A percentile compares a stretch with the other conserved stretches of the same genome.
Evolutionary conservation across 1,284 basidiomycete species (phyloP).

Genomic region (Rhodofomes roseus): DNA sequence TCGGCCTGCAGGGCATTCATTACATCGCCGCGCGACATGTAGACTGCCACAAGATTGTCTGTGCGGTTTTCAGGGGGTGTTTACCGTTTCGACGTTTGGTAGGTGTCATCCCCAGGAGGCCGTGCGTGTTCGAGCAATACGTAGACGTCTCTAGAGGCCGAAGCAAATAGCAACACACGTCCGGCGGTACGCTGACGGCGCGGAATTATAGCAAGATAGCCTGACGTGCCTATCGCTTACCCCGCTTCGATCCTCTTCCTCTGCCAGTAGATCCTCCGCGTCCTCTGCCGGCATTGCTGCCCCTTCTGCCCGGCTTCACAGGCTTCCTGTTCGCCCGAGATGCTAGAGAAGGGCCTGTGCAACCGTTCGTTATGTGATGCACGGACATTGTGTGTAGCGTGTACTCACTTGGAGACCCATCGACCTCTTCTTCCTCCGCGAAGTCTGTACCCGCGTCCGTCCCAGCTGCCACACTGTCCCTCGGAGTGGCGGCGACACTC

Average conservation of each 20-base stretch:
- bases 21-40: background rate
- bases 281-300: conserved; percentile 15
- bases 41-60: background rate
- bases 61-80: too few relatives aligned
- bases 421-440: conserved; percentile 58
- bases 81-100: background rate
- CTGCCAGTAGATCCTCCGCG: conserved; percentile 19
- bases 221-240: conserved; percentile 14
- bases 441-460: conserved; percentile 69
- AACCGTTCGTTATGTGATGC: background rate
- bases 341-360: conserved; percentile 17
- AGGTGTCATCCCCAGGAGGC: too few relatives aligned
- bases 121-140: too few relatives aligned
- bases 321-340: conserved; percentile 15
- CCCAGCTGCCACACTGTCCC: conserved; percentile 60
- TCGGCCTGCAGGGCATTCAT: background rate
- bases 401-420: conserved; percentile 53
- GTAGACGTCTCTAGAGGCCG: too few relatives aligned
- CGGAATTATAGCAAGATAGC: too few relatives aligned
- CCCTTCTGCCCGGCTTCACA: conserved; percentile 15
- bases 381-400: background rate
- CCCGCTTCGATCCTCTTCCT: conserved; percentile 19
- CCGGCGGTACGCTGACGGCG: too few relatives aligned
- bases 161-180: too few relatives aligned
- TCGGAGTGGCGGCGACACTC: conserved; percentile 45